phyloP scores from a whole-genome alignment of 2,329 filamentous ascomycete species.

The Fusarium temperatum region DNA sequence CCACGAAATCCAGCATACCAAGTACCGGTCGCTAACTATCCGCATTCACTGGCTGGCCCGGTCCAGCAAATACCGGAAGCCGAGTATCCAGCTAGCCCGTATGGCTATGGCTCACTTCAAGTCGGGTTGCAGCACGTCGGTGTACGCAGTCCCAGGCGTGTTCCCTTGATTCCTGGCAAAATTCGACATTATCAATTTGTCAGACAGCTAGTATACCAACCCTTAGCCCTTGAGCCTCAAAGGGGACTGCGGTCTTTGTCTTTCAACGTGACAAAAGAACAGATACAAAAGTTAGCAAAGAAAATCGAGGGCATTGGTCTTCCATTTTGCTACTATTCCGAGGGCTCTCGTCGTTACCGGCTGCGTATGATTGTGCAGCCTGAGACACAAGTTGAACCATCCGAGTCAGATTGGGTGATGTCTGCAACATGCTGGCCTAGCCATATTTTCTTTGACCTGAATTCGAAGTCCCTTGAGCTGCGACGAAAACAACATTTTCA shows the following conservation, averaged over 20 bases:
- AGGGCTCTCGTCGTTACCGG: conserved; percentile 70
- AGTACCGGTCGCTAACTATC: not conserved
- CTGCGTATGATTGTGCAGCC: conserved; percentile 67
- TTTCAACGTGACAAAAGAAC: conserved; percentile 56
- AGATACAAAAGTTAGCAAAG: conserved; percentile 49
- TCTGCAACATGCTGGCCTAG: conserved; percentile 76
- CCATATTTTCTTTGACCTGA: conserved; percentile 74
- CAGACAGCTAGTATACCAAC: conserved; percentile 59
- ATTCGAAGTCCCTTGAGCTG: conserved; percentile 64
- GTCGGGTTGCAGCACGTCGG: conserved; percentile 58
- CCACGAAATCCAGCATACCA: not conserved
- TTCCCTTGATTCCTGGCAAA: conserved; percentile 37
- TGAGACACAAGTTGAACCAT: conserved; percentile 29
- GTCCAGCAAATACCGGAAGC: conserved; percentile 28
- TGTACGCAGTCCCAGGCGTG: conserved; percentile 58
- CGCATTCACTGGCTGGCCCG: not conserved
- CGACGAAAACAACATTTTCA: conserved; percentile 77
- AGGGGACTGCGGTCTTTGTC: conserved; percentile 53
- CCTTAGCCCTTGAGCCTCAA: conserved; percentile 51
- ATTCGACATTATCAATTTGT: conserved; percentile 67
- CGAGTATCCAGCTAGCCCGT: conserved; percentile 54
- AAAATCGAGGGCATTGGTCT: conserved; percentile 43
- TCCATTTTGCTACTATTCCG: conserved; percentile 52
- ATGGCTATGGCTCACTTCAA: conserved; percentile 53
- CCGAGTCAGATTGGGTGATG: conserved; percentile 68